Evolutionary conservation across 129 eudicot species (phyloP).

Genomic region (Sambucus nigra): DNA sequence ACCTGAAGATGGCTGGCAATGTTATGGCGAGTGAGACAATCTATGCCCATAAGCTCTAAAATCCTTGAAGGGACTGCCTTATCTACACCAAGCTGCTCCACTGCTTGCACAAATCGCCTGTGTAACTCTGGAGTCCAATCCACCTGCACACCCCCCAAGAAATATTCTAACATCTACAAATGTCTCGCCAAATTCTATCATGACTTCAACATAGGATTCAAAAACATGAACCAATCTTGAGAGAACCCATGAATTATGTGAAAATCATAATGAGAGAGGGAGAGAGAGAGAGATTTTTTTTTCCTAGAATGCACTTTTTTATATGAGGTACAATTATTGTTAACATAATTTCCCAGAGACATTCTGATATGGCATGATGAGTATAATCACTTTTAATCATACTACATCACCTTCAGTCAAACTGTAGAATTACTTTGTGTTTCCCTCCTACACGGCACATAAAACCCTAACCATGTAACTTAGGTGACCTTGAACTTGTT

Average conservation of each 20-base stretch:
- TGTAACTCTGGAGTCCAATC: constrained; percentile 99
- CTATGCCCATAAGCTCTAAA: constrained; percentile 91
- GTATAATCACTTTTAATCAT: no score
- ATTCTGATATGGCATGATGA: no score
- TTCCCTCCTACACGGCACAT: no score
- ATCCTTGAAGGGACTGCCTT: constrained; percentile 99
- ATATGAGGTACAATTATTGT: no score
- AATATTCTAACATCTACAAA: background rate
- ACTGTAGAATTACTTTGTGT: no score
- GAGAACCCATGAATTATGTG: constrained; percentile 8
- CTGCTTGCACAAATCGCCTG: constrained; percentile 89
- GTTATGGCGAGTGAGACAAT: constrained; percentile 95
- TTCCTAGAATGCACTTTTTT: no score
- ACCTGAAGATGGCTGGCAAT: constrained; percentile 99
- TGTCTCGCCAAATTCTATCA: background rate
- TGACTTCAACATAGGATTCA: background rate
- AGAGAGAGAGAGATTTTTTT: no score
- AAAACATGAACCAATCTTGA: background rate
- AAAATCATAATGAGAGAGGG: no score
- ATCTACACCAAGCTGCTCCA: constrained; percentile 95
- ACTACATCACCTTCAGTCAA: no score
- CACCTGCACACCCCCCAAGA: constrained; percentile 30
- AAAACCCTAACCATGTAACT: no score
- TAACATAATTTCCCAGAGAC: no score
- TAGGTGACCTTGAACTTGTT: no score